Conservation (phyloP, 1,284 basidiomycete genomes). For the Ustilago tritici region DNA sequence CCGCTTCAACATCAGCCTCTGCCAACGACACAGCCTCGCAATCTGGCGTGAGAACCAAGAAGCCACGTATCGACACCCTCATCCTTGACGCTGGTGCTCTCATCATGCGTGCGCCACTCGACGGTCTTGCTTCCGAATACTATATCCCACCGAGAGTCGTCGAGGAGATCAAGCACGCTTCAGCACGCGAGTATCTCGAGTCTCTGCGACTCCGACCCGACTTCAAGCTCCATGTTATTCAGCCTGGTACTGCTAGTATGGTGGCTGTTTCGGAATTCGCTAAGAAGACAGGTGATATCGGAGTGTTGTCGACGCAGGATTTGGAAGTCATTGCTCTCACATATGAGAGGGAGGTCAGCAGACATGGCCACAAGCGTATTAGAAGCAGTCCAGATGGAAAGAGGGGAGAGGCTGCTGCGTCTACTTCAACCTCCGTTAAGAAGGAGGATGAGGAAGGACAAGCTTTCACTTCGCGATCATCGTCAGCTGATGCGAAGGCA, state of each 20-base stretch:
- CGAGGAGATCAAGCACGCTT: constrained; percentile 65
- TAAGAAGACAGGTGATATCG: constrained; percentile 95
- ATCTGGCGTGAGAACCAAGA: constrained; percentile 31
- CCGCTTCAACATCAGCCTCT: constrained; percentile 26
- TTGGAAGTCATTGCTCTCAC: constrained; percentile 90
- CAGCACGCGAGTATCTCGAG: constrained; percentile 64
- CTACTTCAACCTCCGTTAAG: constrained; percentile 3
- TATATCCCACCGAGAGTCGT: constrained; percentile 64
- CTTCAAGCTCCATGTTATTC: constrained; percentile 60
- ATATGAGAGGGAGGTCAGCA: constrained; percentile 78
- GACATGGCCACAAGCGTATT: constrained; percentile 73
- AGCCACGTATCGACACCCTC: constrained; percentile 60
- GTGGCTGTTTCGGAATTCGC: constrained; percentile 85
- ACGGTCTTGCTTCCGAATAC: constrained; percentile 62
- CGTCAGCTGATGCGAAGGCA: constrained; percentile 14
- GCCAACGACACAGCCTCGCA: constrained; percentile 10
- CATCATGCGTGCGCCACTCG: constrained; percentile 61
- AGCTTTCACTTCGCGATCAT: constrained; percentile 15
- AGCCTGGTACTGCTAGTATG: constrained; percentile 63
- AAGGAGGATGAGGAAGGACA: constrained; percentile 11
- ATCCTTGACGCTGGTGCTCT: constrained; percentile 68
- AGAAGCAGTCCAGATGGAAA: constrained; percentile 71
- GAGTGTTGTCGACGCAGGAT: constrained; percentile 91
- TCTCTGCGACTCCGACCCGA: constrained; percentile 56
- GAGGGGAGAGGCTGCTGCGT: constrained; percentile 40